Evolutionary conservation across 2,329 filamentous ascomycete species (phyloP), one percentile per base, ranked within the genome.

Genomic region (Ilyonectria sp.): DNA sequence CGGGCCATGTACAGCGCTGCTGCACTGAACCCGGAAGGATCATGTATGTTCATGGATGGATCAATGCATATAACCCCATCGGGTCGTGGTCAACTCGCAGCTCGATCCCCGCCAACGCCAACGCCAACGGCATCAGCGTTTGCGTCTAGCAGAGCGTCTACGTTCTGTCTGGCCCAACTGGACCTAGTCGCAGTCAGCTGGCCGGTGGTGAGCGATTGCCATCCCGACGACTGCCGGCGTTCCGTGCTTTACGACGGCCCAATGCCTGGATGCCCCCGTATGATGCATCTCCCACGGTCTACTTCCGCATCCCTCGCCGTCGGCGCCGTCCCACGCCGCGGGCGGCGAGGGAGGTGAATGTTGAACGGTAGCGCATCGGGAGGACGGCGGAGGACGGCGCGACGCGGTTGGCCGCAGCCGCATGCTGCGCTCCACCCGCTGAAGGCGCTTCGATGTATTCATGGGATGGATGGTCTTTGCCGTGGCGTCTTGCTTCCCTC

Each of bases 381-480:
- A n/a, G 40, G n/a, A 43, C 17, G 46, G 43, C 57, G 56, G 29
- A 19, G n/a, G 40, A 37, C 49, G 50, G 40, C 21, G 40, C 46
- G 37, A 67, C 58, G 65, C 64, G 67, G 53, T 60, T 61, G 66
- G 65, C 56, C 54, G 54, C 47, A 65, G 57, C 63, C 57, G 55
- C 17, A 65, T 23, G n/a, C 44, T 58, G 35, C 57, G 52, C 21
- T 60, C 65, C 53, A 62, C 65, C 43, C 40, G 33, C 58, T 31
- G 35, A 35, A 59, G 63, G 60, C 63, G 63, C 53, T 63, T 57
- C 61, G 40, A 57, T 21, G 23, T 29, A 21, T 55, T 31, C 40
- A 49, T 63, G 54, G 49, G 37, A 56, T 29, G 49, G 37, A 56
- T 29, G 55, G 49, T 23, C 26, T 49, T 47, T 35, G 54, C 47